A percentile compares a stretch with the other conserved stretches of the same genome.
phyloP scores from a whole-genome alignment of 495 filamentous ascomycete species.

The Viridothelium virens region DNA sequence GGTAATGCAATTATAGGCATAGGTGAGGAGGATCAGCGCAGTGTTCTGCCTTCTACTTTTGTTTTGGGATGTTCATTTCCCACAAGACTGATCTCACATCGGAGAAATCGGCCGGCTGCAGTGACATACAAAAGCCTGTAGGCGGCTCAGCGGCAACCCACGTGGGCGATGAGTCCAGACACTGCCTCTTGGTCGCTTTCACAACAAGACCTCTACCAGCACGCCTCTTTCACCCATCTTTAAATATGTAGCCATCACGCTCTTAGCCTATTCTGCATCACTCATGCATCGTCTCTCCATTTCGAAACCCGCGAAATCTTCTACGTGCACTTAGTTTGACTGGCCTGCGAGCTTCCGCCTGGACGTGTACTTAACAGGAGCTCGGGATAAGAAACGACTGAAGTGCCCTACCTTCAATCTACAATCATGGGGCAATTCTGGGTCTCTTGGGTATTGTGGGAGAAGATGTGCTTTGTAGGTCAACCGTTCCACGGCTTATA shows the following conservation, averaged over 20 bases:
- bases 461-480: slow-evolving; percentile 86
- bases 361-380: not conserved
- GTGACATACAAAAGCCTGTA: not conserved
- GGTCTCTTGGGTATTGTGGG: slow-evolving; percentile 71
- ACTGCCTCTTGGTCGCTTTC: not conserved
- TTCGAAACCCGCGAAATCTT: not conserved
- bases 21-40: not conserved
- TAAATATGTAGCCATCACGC: not conserved
- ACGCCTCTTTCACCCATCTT: not conserved
- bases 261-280: not conserved
- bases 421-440: slow-evolving; percentile 52
- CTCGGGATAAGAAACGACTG: not conserved
- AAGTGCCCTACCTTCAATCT: not conserved
- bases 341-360: not conserved
- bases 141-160: not conserved
- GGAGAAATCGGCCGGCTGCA: not conserved
- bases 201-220: not conserved
- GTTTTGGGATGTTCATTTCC: not conserved
- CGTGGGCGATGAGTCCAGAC: too few species aligned
- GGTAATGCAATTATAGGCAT: not conserved
- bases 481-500: not conserved
- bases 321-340: not conserved
- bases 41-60: not conserved
- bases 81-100: not conserved
- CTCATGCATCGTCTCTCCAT: not conserved